phyloP scores from a whole-genome alignment of 495 filamentous ascomycete genomes.

The Margaritispora aquatica region DNA sequence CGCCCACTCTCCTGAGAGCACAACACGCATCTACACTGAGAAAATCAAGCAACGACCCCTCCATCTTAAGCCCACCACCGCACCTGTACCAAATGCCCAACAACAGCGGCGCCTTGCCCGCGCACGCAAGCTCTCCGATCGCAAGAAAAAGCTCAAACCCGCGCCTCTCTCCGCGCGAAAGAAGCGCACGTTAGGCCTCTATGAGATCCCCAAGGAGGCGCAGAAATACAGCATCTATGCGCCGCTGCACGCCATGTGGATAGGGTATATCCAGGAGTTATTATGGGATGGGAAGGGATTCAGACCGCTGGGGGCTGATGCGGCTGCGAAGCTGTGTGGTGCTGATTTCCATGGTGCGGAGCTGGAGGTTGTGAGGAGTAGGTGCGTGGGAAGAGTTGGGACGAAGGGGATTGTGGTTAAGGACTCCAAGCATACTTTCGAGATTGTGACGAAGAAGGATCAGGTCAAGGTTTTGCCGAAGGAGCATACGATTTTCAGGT shows the following conservation, averaged over 20 bases:
- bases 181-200: conserved; percentile 64
- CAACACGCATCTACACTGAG: conserved; percentile 65
- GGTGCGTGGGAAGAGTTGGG: conserved; percentile 76
- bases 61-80: conserved; percentile 60
- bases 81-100: conserved; percentile 50
- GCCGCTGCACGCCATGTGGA: conserved; percentile 72
- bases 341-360: conserved; percentile 89
- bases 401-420: conserved; percentile 79
- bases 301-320: conserved; percentile 39
- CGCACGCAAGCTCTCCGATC: conserved; percentile 44
- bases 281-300: conserved; percentile 35
- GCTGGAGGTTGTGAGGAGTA: conserved; percentile 75
- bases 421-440: conserved; percentile 82
- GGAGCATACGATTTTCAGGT: conserved; percentile 78
- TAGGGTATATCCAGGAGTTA: conserved; percentile 73
- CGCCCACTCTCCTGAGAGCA: conserved; percentile 66
- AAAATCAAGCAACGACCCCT: conserved; percentile 80
- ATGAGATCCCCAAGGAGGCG: conserved; percentile 61
- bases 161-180: conserved; percentile 74
- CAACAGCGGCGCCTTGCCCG: conserved; percentile 50
- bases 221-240: conserved; percentile 73
- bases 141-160: conserved; percentile 57
- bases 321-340: conserved; percentile 62
- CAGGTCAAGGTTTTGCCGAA: conserved; percentile 76
- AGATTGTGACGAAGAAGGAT: conserved; percentile 66